Evolutionary conservation across 2,329 filamentous ascomycete genomes (phyloP).

Genomic region (Hypoxylon sp.): DNA sequence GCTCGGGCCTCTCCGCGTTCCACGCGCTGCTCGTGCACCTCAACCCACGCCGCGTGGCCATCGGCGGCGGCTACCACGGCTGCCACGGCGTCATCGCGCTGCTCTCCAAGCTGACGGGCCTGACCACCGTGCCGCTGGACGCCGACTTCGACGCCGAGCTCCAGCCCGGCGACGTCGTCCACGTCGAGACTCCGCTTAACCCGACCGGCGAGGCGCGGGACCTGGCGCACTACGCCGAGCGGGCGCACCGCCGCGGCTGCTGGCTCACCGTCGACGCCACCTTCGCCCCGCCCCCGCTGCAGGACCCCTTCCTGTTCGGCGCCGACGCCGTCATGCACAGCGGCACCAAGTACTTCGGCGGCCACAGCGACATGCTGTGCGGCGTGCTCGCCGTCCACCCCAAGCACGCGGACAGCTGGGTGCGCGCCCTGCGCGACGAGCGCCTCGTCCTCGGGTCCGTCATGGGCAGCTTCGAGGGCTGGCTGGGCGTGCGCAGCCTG

Average conservation of each 20-base stretch:
- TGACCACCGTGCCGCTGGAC: constrained; percentile 78
- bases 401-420: constrained; percentile 64
- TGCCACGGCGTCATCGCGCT: constrained; percentile 87
- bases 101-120: constrained; percentile 79
- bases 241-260: constrained; percentile 77
- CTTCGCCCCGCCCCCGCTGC: constrained; percentile 89
- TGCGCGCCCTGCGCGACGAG: constrained; percentile 72
- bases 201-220: constrained; percentile 85
- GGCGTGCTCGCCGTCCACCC: constrained; percentile 80
- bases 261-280: constrained; percentile 88
- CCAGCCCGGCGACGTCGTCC: constrained; percentile 82
- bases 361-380: constrained; percentile 93
- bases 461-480: constrained; percentile 90
- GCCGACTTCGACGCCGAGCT: constrained; percentile 72
- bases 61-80: constrained; percentile 91
- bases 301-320: constrained; percentile 85
- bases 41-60: constrained; percentile 85
- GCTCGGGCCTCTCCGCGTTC: constrained; percentile 87
- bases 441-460: constrained; percentile 83
- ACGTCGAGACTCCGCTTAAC: constrained; percentile 94
- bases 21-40: constrained; percentile 87
- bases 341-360: constrained; percentile 96
- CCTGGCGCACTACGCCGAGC: constrained; percentile 76
- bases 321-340: constrained; percentile 92
- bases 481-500: constrained; percentile 88